Base-by-base conservation (phyloP, 2,329 filamentous ascomycete species). In the Spiromastix sp. region DNA sequence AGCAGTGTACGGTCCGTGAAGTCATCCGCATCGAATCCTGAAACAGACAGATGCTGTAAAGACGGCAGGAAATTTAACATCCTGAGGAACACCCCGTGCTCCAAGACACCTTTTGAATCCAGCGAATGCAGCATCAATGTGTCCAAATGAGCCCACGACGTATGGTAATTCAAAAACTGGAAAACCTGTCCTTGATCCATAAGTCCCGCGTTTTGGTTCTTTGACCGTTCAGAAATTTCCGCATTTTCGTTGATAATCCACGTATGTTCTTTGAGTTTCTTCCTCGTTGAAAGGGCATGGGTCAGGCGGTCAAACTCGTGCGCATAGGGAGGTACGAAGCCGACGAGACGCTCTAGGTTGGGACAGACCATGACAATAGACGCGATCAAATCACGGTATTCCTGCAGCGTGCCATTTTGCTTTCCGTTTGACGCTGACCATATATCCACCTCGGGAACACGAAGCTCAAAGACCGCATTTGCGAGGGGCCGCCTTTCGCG, bases 351-450 rank as follows among this genome's bases (percentile, higher is more conserved):
- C 50, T 77, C 70, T 15, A 77, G 51, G 40, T 70, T 72, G 5
- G 72, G 71, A 45, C 71, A 77, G 2, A 66, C 64, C 65, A 74
- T 72, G 20, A 77, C 68, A 24, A 77, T 57, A 1, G 71, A 73
- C 4, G 70, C 68, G 12, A 75, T 52, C 12, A 68, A 40, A 38
- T 72, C 66, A 28, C 68, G 56, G 34, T 72, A 68, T 32, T 68
- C 65, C 46, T 69, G 60, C 47, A 60, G 61, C 39, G 63, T 50
- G 16, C 48, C 42, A 39, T 56, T 56, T 30, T 61, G 56, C 38
- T 61, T 57, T 29, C 53, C 61, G 18, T 61, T 63, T 32, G 51
- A 39, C 22, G 50, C 48, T 39, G 61, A 48, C 5, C 58, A 41
- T 37, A 60, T 28, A 37, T 71, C 61, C 33, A 70, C 55, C 29